Percentiles rank a stretch among this genome's conserved stretches.
These are phyloP conservation scores for Mallotus nudiflorus DNA, from an alignment of 345 rosid species.

Conservation along the genomic window DNA sequence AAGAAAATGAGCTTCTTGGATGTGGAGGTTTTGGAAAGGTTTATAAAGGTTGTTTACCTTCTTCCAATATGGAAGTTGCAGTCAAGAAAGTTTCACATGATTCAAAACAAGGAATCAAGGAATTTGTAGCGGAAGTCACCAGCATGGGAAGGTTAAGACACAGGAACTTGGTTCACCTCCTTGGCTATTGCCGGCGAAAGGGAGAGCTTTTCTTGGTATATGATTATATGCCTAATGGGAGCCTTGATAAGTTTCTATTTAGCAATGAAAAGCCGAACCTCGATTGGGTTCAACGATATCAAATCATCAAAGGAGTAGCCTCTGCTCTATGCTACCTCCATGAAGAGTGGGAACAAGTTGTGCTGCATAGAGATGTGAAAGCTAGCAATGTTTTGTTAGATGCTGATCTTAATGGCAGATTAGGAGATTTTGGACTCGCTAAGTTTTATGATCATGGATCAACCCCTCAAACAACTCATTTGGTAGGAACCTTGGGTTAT, in stretches of 20 bases:
- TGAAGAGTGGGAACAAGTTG: conserved; percentile 26
- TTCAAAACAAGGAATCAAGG: conserved; percentile 19
- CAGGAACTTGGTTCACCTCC: conserved; percentile 20
- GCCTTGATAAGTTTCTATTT: conserved; percentile 20
- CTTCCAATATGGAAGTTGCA: conserved; percentile 13
- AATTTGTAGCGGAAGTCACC: conserved; percentile 23
- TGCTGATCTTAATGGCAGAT: conserved; percentile 15
- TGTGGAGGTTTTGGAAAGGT: conserved; percentile 23
- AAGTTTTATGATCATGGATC: conserved; percentile 22
- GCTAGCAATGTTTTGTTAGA: conserved; percentile 25
- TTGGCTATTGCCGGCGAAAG: conserved; percentile 22
- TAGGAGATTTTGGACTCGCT: conserved; percentile 29
- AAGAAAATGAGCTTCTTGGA: conserved; percentile 17
- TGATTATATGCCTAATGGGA: conserved; percentile 30
- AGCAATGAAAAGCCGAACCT: neutral
- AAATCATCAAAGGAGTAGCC: conserved; percentile 21
- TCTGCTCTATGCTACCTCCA: conserved; percentile 19
- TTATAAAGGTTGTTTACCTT: conserved; percentile 18
- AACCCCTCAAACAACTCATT: conserved; percentile 14
- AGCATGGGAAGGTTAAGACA: conserved; percentile 26
- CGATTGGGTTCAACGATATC: conserved; percentile 12
- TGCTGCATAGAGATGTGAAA: conserved; percentile 26
- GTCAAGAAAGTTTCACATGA: conserved; percentile 18
- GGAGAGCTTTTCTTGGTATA: conserved; percentile 22
- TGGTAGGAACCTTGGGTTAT: conserved; percentile 25